Evolutionary conservation across 257 asterid genomes (phyloP).

Genomic region (Solanum piurae): DNA sequence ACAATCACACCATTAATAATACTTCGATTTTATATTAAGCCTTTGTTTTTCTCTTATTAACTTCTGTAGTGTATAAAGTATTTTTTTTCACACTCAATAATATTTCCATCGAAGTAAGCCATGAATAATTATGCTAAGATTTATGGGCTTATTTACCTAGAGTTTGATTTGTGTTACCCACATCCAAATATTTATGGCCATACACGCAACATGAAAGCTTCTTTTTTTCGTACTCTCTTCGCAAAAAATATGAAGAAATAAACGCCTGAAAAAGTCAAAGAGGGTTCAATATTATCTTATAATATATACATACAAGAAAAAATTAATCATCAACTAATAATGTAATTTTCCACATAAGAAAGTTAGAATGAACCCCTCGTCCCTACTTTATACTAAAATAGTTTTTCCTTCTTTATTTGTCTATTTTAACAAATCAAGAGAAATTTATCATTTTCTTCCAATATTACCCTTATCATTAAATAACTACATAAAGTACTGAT

Average conservation of each 20-base stretch:
- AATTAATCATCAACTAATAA: too few relatives aligned
- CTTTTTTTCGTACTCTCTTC: too few relatives aligned
- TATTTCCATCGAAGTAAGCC: neutral
- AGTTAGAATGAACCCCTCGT: neutral
- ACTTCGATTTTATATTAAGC: neutral
- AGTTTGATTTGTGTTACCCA: neutral
- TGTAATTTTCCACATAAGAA: neutral
- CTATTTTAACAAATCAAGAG: neutral
- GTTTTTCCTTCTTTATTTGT: neutral
- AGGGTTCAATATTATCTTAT: too few relatives aligned
- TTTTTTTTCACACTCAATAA: neutral
- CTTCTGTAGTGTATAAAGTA: neutral
- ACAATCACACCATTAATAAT: neutral
- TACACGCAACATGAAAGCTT: neutral
- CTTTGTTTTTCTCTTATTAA: neutral
- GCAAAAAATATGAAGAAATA: too few relatives aligned
- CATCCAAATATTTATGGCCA: neutral
- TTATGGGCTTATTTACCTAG: neutral
- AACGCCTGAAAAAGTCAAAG: too few relatives aligned
- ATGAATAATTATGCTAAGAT: neutral
- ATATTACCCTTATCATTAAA: too few relatives aligned
- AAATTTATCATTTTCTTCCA: neutral
- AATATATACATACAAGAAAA: too few relatives aligned
- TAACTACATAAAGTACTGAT: neutral
- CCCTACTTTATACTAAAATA: neutral